Percentiles rank a stretch among this genome's conserved stretches.
Conservation (phyloP, 306 rosid species). For the Inga oerstediana region DNA sequence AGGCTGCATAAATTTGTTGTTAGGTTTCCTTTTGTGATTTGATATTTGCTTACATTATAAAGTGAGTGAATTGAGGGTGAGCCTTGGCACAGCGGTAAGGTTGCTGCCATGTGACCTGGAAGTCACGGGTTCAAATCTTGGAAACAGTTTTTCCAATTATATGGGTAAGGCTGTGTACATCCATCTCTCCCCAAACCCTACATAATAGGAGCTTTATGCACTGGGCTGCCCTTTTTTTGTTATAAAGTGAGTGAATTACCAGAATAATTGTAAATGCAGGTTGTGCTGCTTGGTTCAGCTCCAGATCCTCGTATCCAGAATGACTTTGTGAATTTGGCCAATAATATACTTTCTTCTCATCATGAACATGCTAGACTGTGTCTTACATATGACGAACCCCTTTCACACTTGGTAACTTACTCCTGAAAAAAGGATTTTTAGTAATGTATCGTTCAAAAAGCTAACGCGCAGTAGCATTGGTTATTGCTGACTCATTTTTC, state of each 20-base stretch:
- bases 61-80: slow-evolving; percentile 1
- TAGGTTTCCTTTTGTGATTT: slow-evolving; percentile 21
- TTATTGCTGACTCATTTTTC: slow-evolving; percentile 17
- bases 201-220: no score
- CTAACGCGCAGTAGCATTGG: slow-evolving; percentile 21
- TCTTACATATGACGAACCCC: slow-evolving; percentile 95
- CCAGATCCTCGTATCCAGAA: slow-evolving; percentile 97
- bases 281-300: slow-evolving; percentile 97
- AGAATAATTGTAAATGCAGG: slow-evolving; percentile 53
- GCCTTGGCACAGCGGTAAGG: no score
- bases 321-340: slow-evolving; percentile 82
- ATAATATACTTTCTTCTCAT: slow-evolving; percentile 66
- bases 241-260: slow-evolving; percentile 24
- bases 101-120: no score
- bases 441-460: neutral
- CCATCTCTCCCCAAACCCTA: no score
- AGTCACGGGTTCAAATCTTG: no score
- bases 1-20: slow-evolving; percentile 4
- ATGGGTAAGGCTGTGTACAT: no score
- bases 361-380: slow-evolving; percentile 73
- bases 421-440: slow-evolving; percentile 22
- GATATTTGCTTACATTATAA: slow-evolving; percentile 21
- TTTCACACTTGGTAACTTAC: slow-evolving; percentile 84
- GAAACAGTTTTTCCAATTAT: no score
- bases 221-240: neutral